Evolutionary conservation across 768 basidiomycete species (phyloP).

Genomic region (Brasilioporus rufonigricans): DNA sequence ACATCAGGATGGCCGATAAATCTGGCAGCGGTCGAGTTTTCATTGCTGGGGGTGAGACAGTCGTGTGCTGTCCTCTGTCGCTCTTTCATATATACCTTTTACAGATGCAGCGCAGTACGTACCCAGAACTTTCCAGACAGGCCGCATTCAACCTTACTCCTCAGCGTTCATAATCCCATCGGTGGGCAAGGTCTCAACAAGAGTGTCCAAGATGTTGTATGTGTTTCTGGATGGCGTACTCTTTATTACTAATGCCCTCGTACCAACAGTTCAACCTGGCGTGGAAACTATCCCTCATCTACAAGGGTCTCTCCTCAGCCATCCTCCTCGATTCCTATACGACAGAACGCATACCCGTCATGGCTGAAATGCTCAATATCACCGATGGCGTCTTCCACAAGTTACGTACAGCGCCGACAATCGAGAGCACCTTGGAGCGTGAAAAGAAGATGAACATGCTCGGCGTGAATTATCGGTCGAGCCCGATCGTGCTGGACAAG

Average conservation of each 20-base stretch:
- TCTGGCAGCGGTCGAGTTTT: conserved; percentile 44
- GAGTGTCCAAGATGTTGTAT: conserved; percentile 39
- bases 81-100: background rate
- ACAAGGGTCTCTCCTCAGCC: conserved; percentile 34
- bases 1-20: conserved; percentile 46
- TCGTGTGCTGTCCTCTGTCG: background rate
- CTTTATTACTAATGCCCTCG: background rate
- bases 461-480: no score
- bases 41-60: conserved; percentile 40
- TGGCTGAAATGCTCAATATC: conserved; percentile 43
- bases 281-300: conserved; percentile 46
- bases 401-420: background rate
- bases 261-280: conserved; percentile 37
- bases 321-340: conserved; percentile 41
- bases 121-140: background rate
- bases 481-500: no score
- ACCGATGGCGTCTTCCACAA: conserved; percentile 30
- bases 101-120: conserved; percentile 47
- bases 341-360: conserved; percentile 45
- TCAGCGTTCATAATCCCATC: conserved; percentile 25
- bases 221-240: conserved; percentile 11
- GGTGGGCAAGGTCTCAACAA: conserved; percentile 36
- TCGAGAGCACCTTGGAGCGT: background rate
- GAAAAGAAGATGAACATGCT: conserved; percentile 15
- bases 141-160: background rate